Percentiles rank a stretch among this genome's conserved stretches.
These are phyloP conservation scores for Rhodotorula diobovata DNA, from an alignment of 768 basidiomycete species.

Conservation along the genomic window DNA sequence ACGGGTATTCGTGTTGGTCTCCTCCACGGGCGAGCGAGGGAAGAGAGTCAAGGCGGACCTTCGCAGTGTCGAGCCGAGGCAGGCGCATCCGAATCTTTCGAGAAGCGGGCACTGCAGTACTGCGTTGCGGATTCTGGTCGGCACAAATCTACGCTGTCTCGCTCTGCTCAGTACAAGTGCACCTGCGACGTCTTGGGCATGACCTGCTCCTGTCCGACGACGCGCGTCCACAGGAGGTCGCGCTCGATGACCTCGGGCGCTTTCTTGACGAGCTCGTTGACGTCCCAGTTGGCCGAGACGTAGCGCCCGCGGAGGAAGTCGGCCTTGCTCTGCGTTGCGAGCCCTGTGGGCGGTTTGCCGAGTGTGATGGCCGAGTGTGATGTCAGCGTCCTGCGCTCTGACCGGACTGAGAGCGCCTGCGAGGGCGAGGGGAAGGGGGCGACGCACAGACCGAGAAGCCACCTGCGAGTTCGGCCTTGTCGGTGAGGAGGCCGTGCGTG, in stretches of 20 bases:
- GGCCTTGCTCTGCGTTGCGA: slow-evolving; percentile 12
- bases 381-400: too few species aligned
- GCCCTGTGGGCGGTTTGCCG: slow-evolving; percentile 2
- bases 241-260: slow-evolving; percentile 13
- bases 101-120: not conserved
- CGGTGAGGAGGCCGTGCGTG: not conserved
- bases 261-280: slow-evolving; percentile 10
- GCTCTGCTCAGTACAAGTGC: not conserved
- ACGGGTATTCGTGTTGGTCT: too few species aligned
- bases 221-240: slow-evolving; percentile 21
- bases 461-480: slow-evolving; percentile 15
- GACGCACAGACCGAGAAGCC: slow-evolving; percentile 10
- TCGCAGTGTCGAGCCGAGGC: not conserved
- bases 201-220: slow-evolving; percentile 18
- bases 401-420: too few species aligned
- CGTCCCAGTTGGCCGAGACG: slow-evolving; percentile 24
- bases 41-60: too few species aligned
- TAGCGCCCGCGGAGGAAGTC: slow-evolving; percentile 25
- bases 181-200: not conserved
- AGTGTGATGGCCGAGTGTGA: not conserved
- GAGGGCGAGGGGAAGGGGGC: not conserved
- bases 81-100: too few species aligned
- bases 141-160: too few species aligned
- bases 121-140: not conserved
- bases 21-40: too few species aligned